Base-by-base conservation (phyloP, 2,329 filamentous ascomycete species). In the Coniochaeta sp. region DNA sequence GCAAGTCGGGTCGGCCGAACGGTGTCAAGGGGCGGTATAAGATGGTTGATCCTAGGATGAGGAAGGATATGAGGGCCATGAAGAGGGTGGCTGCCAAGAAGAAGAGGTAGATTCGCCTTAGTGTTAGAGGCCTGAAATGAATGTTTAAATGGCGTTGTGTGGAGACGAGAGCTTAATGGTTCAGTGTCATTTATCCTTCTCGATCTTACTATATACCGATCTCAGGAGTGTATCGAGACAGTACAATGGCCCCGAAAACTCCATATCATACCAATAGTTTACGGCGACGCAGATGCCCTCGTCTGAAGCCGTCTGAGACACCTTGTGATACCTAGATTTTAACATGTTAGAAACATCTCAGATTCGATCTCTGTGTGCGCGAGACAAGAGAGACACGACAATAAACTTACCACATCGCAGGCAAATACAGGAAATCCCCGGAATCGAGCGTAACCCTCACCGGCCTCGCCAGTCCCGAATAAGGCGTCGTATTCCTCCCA, bases 11-110 rank as follows among this genome's bases (percentile, higher is more conserved):
- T 18, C 78, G 92, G 60, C 94, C 94, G 3, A 87, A 83, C 68
- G 94, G 92, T 54, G 90, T 96, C 22, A 96, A 96, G 81, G 92
- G 92, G 32, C 86, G 89, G 59, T 99, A 99, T 69, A 95, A 95
- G 77, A 95, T 99, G 78, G 92, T 99, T 51, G 92, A 97, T 72
- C 76, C 89, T 13, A 81, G 94, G 60, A 83, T 96, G 83, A 96
- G 96, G 83, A 97, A 96, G 84, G 94, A 97, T 75, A 79, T 94
- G 51, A 77, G 91, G 66, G 91, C 87, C 2, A 79, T 92, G 70
- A 96, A 96, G 82, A 81, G 91, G 62, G 65, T 78, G 54, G 65
- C 73, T 24, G 91, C 95, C 76, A 88, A 84, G 72, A 81, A 82
- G 66, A 68, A 70, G 57, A 57, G 51, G 48, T 55, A 50, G 46